Conservation (phyloP, 371 early-diverging fungal species). For the Mycotypha africana region DNA sequence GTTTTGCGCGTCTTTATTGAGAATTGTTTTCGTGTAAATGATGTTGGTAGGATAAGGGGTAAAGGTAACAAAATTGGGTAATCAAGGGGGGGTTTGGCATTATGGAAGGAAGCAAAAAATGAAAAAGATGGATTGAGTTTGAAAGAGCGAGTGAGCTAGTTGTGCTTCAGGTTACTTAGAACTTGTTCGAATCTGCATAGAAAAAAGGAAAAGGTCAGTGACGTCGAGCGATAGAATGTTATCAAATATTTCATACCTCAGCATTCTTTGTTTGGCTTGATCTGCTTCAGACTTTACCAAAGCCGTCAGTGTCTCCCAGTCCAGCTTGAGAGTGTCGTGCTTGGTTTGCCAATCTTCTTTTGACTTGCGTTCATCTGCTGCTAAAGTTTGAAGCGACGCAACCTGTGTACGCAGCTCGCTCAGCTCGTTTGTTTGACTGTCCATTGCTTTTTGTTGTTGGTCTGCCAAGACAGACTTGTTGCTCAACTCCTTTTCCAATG, state of each 20-base stretch:
- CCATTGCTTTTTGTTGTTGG: background rate
- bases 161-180: slow-evolving; percentile 7
- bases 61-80: too few relatives aligned
- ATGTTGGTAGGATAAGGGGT: too few relatives aligned
- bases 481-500: slow-evolving; percentile 1
- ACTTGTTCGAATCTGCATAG: slow-evolving; percentile 19
- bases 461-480: background rate
- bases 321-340: slow-evolving; percentile 17
- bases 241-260: slow-evolving; percentile 12
- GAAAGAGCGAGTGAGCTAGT: too few relatives aligned
- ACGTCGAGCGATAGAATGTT: background rate
- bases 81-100: too few relatives aligned
- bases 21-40: too few relatives aligned
- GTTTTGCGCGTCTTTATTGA: too few relatives aligned
- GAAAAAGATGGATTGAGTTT: too few relatives aligned
- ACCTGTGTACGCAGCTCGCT: slow-evolving; percentile 2
- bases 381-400: slow-evolving; percentile 2
- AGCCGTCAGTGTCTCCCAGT: slow-evolving; percentile 18
- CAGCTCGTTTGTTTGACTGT: slow-evolving; percentile 7
- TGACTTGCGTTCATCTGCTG: background rate
- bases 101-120: too few relatives aligned
- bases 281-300: slow-evolving; percentile 19
- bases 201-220: background rate
- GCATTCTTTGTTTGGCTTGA: slow-evolving; percentile 19
- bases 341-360: slow-evolving; percentile 9